Evolutionary conservation across 1,284 basidiomycete genomes (phyloP), one percentile per base, ranked within the genome.

Genomic region (Entoloma clypeatum): DNA sequence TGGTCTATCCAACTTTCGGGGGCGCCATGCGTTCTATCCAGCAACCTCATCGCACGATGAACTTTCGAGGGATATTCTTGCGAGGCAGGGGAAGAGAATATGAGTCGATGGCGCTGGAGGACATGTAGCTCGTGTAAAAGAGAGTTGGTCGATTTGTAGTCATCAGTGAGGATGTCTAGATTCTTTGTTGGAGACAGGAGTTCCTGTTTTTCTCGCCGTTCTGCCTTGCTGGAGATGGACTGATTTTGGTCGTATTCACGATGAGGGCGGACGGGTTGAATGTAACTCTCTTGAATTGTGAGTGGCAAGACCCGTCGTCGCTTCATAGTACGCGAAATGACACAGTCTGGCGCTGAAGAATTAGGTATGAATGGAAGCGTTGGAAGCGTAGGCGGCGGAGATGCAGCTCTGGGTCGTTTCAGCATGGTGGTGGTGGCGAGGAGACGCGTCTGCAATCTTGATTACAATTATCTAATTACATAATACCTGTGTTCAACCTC

Each of bases 101-200:
- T 41, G 17, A 75, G 60, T 30, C 81, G 71, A 52, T 83, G 79
- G 43, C 81, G 74, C 49, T 83, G 71, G 19, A 79, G 69, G 25
- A 75, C 68, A 51, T 86, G 85, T 32, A 87, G 59, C 52, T 85
- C 78, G 46, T 81, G 75, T 17, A 87, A 69, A 41, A 84, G 60
- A 34, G 51, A 72, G 57, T 87, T 87, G 35, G 74, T 65, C 26
- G 67, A 62, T 54, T 72, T 74, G 63, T 86, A 86, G 51, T 71
- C 59, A 24, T 42, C 47, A 11, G 49, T 45, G 27, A n/a, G n/a
- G n/a, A n/a, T n/a, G n/a, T n/a, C n/a, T n/a, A n/a, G 13, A n/a
- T n/a, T n/a, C n/a, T n/a, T n/a, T n/a, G n/a, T n/a, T n/a, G n/a
- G n/a, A n/a, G n/a, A n/a, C n/a, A n/a, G n/a, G n/a, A n/a, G n/a